These are phyloP conservation scores for Nicotiana benthamiana DNA, from an alignment of 257 asterid genomes.

Conservation along the genomic window DNA sequence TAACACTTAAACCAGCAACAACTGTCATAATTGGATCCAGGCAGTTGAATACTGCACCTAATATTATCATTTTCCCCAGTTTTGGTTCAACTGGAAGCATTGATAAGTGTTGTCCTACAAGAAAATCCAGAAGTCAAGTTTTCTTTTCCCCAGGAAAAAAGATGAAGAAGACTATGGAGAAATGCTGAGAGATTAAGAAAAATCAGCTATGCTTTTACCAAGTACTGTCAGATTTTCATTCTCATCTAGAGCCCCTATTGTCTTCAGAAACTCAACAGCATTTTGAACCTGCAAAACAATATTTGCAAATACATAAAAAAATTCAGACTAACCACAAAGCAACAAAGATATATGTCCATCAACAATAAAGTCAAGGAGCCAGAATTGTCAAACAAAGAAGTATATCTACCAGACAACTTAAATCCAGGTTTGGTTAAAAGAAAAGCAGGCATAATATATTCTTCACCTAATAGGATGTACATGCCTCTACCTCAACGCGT, in stretches of 20 bases:
- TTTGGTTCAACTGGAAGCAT: conserved; percentile 97
- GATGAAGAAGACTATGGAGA: conserved; percentile 6
- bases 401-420: neutral
- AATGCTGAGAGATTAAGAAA: neutral
- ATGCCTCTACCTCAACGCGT: neutral
- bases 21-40: conserved; percentile 81
- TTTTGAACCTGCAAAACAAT: conserved; percentile 72
- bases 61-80: conserved; percentile 91
- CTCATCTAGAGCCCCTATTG: conserved; percentile 86
- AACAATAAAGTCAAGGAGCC: neutral
- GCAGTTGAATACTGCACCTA: conserved; percentile 72
- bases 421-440: neutral
- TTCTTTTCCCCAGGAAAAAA: neutral
- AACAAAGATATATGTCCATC: neutral
- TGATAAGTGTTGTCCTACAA: conserved; percentile 70
- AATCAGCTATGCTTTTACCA: conserved; percentile 34
- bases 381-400: neutral
- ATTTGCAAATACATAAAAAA: neutral
- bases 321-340: conserved; percentile 14
- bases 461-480: neutral
- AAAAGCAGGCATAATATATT: neutral
- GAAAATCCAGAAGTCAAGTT: conserved; percentile 9
- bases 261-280: conserved; percentile 74
- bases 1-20: conserved; percentile 80
- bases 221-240: conserved; percentile 73